Percentiles rank a stretch among this genome's conserved stretches.
Conservation (phyloP, 2,329 filamentous ascomycete genomes). For the Leptosphaerulina australis region DNA sequence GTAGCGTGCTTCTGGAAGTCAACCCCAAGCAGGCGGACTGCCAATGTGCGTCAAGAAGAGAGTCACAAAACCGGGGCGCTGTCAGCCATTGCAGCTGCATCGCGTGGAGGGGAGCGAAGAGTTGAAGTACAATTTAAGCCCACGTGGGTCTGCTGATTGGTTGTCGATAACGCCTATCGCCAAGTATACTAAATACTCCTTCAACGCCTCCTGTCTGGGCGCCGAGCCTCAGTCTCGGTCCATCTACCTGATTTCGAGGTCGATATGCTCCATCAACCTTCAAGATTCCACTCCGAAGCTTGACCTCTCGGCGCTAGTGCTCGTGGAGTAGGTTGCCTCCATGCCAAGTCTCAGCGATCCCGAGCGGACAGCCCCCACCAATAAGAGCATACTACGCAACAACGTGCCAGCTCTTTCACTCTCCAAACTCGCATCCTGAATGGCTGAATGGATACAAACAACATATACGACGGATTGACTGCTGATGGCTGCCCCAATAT, state of each 20-base stretch:
- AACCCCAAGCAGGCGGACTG: conserved; percentile 6
- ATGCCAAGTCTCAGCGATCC: conserved; percentile 16
- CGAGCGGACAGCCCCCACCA: conserved; percentile 17
- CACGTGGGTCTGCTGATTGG: conserved; percentile 20
- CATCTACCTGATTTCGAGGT: conserved; percentile 14
- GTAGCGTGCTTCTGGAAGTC: conserved; percentile 10
- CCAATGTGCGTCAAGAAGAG: conserved; percentile 15
- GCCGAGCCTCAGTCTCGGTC: conserved; percentile 12
- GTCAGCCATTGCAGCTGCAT: conserved; percentile 5
- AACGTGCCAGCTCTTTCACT: conserved; percentile 26
- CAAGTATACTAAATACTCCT: conserved; percentile 13
- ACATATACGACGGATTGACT: conserved; percentile 17
- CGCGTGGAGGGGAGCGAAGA: not conserved
- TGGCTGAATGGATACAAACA: conserved; percentile 17
- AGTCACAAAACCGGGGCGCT: conserved; percentile 9
- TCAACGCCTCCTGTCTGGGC: conserved; percentile 16
- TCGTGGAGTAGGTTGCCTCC: conserved; percentile 5
- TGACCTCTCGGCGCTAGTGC: conserved; percentile 15
- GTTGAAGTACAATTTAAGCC: conserved; percentile 9
- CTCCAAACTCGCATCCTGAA: conserved; percentile 14
- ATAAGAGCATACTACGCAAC: conserved; percentile 15
- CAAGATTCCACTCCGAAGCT: conserved; percentile 22
- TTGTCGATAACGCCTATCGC: conserved; percentile 4
- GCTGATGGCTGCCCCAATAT: conserved; percentile 17
- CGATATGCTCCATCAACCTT: conserved; percentile 7